These are phyloP conservation scores for Lunularia cruciata DNA, from an alignment of 225 moss, liverwort and hornwort species.

Conservation along the genomic window DNA sequence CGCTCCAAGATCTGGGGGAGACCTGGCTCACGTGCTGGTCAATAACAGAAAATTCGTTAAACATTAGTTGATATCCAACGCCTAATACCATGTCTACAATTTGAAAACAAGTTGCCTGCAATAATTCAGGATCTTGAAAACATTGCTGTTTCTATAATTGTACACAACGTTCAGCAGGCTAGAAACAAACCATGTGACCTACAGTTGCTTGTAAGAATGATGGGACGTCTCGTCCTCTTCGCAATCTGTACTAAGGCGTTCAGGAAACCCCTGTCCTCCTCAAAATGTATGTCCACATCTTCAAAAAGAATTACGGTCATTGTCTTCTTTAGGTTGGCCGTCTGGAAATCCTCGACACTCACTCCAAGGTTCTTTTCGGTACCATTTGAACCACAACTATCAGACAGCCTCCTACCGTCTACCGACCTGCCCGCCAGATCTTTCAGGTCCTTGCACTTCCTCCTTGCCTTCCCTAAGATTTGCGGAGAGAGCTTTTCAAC, in stretches of 20 bases:
- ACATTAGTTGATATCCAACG: too few relatives aligned
- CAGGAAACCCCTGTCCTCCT: slow-evolving; percentile 82
- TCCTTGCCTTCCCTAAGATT: slow-evolving; percentile 3
- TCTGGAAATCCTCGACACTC: slow-evolving; percentile 39
- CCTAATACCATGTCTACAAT: too few relatives aligned
- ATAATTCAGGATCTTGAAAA: too few relatives aligned
- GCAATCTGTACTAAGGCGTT: slow-evolving; percentile 63
- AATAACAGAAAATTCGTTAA: not conserved
- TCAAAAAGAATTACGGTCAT: slow-evolving; percentile 84
- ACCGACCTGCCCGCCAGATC: not conserved
- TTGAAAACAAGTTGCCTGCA: too few relatives aligned
- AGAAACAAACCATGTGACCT: too few relatives aligned
- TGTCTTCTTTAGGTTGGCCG: slow-evolving; percentile 45
- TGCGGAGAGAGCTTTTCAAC: slow-evolving; percentile 16
- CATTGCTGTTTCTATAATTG: too few relatives aligned
- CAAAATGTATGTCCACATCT: slow-evolving; percentile 86
- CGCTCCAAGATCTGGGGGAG: slow-evolving; percentile 57
- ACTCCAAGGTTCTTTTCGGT: not conserved
- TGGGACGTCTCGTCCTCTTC: slow-evolving; percentile 78
- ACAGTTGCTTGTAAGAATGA: slow-evolving; percentile 90
- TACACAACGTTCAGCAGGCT: too few relatives aligned
- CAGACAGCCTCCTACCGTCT: slow-evolving; percentile 8
- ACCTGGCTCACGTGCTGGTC: slow-evolving; percentile 61
- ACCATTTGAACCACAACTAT: slow-evolving; percentile 16
- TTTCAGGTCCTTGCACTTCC: not conserved